phyloP scores from a whole-genome alignment of 1,139 yeast species.

The Diutina ranongensis region DNA sequence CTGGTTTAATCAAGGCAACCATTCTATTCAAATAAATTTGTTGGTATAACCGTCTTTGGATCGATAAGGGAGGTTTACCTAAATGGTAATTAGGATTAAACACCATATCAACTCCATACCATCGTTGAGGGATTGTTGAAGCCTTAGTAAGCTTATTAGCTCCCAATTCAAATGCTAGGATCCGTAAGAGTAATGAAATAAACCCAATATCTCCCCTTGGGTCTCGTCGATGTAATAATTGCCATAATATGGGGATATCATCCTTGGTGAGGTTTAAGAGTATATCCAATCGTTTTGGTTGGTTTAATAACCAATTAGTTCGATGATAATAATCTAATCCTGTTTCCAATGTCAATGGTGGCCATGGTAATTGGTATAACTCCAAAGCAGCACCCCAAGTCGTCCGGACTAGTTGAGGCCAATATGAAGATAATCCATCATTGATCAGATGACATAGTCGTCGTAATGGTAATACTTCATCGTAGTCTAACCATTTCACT shows the following conservation, averaged over 20 bases:
- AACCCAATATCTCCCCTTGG: too few relatives aligned
- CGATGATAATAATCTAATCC: not conserved
- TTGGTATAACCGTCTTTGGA: not conserved
- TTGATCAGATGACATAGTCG: not conserved
- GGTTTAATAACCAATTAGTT: not conserved
- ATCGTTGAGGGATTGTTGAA: not conserved
- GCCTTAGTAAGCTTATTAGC: not conserved
- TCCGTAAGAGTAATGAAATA: not conserved
- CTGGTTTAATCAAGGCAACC: not conserved
- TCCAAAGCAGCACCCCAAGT: not conserved
- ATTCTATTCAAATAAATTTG: not conserved
- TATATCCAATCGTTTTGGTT: not conserved
- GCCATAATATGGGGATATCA: not conserved
- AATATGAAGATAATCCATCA: not conserved
- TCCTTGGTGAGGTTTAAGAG: not conserved
- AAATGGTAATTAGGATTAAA: not conserved
- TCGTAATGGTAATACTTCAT: not conserved
- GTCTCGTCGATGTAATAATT: not conserved
- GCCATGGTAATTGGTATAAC: not conserved
- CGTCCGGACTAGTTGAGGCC: not conserved
- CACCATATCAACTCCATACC: constrained; percentile 1
- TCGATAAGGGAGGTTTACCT: not conserved
- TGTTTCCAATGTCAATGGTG: not conserved
- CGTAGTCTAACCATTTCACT: not conserved
- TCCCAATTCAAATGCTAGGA: not conserved